phyloP scores from a whole-genome alignment of 1,284 basidiomycete genomes.

The Uromyces viciae-fabae region DNA sequence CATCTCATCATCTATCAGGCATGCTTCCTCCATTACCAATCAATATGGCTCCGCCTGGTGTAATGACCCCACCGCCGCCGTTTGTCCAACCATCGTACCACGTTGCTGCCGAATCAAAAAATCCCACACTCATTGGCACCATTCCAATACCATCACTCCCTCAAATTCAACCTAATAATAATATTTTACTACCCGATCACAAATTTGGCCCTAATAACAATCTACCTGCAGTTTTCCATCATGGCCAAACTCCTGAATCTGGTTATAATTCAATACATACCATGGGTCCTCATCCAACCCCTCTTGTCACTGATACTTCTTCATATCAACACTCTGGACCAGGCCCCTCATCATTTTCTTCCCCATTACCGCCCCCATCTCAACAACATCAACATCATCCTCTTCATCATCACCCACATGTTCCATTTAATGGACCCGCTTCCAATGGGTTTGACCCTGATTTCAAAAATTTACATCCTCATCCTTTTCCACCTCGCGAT shows the following conservation, averaged over 20 bases:
- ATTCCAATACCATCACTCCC: neutral
- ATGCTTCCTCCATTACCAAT: neutral
- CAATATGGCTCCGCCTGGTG: neutral
- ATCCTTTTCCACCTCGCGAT: neutral
- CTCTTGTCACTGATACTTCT: neutral
- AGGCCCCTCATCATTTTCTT: neutral
- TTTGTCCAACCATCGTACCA: neutral
- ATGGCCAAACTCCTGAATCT: neutral
- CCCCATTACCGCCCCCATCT: neutral
- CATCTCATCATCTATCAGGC: neutral
- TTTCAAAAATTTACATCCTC: neutral
- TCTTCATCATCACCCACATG: neutral
- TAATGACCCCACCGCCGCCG: neutral
- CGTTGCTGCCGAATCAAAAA: neutral
- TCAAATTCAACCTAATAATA: neutral
- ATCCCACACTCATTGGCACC: neutral
- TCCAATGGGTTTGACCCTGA: neutral
- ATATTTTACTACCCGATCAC: too few relatives aligned
- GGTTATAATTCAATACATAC: neutral
- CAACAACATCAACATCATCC: neutral
- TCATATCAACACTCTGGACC: neutral
- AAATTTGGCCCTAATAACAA: too few relatives aligned
- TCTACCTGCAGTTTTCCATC: too few relatives aligned
- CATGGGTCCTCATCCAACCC: neutral
- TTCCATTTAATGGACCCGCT: neutral